Evolutionary conservation across 306 rosid genomes (phyloP).

Genomic region (Prunus fruticosa): DNA sequence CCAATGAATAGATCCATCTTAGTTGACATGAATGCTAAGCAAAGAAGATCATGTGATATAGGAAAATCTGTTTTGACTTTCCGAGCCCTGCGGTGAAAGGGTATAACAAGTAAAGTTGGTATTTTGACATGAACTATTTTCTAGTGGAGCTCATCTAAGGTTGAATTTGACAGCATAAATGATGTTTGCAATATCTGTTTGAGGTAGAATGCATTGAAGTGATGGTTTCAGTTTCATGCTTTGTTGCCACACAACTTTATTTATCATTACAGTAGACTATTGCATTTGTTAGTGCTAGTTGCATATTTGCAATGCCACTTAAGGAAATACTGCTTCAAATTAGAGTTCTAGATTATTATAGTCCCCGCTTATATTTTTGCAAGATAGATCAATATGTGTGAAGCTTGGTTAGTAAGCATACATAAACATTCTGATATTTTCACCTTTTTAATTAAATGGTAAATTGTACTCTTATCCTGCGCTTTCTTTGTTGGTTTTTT

Average conservation of each 20-base stretch:
- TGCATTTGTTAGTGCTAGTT: not conserved
- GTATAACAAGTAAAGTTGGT: not conserved
- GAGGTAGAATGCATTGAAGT: not conserved
- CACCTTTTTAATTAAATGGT: not conserved
- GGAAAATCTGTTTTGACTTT: not conserved
- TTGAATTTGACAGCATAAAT: not conserved
- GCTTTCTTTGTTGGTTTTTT: slow-evolving; percentile 9
- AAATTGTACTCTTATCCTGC: slow-evolving; percentile 7
- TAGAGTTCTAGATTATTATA: not conserved
- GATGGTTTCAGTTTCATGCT: slow-evolving; percentile 3
- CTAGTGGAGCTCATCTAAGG: not conserved
- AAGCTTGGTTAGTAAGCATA: not conserved
- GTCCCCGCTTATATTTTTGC: not conserved
- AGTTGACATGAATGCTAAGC: not conserved
- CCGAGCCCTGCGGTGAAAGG: not conserved
- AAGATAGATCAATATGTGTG: not conserved
- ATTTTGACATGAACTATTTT: not conserved
- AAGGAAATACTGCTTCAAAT: not conserved
- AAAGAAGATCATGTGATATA: not conserved
- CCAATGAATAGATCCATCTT: not conserved
- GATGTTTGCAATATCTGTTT: not conserved
- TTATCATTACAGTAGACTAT: not conserved
- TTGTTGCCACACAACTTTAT: not conserved
- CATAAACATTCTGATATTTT: not conserved
- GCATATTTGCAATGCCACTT: not conserved